phyloP scores from a whole-genome alignment of 768 basidiomycete genomes.

The Hericium rajendrae region DNA sequence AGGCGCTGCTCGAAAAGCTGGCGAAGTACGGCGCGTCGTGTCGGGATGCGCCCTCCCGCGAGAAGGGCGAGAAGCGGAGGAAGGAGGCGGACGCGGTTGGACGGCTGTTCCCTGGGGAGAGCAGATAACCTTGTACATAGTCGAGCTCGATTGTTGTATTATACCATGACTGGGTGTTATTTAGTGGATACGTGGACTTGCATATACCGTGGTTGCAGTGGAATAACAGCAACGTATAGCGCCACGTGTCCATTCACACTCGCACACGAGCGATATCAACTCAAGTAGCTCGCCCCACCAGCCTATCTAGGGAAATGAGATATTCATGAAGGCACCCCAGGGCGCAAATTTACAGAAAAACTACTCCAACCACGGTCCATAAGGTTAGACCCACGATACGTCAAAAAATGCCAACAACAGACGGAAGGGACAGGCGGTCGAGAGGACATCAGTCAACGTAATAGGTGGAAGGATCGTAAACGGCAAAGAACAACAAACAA shows the following conservation, averaged over 20 bases:
- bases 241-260: not conserved
- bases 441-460: conserved; percentile 2
- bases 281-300: not conserved
- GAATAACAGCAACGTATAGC: no score
- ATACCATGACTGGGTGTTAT: not conserved
- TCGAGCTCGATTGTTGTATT: not conserved
- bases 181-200: not conserved
- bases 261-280: not conserved
- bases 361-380: conserved; percentile 4
- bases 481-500: conserved; percentile 17
- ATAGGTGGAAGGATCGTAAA: conserved; percentile 14
- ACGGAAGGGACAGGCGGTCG: not conserved
- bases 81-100: conserved; percentile 75
- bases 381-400: conserved; percentile 11
- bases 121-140: conserved; percentile 27
- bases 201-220: not conserved
- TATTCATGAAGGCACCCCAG: conserved; percentile 4
- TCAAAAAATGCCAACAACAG: conserved; percentile 10
- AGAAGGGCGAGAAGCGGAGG: conserved; percentile 60
- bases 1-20: conserved; percentile 71
- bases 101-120: conserved; percentile 62
- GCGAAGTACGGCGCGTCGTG: conserved; percentile 56
- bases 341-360: conserved; percentile 5
- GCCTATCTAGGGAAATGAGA: conserved; percentile 7
- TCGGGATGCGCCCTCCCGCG: conserved; percentile 48